phyloP scores from a whole-genome alignment of 768 basidiomycete species.

The Pulveroboletus ravenelii region DNA sequence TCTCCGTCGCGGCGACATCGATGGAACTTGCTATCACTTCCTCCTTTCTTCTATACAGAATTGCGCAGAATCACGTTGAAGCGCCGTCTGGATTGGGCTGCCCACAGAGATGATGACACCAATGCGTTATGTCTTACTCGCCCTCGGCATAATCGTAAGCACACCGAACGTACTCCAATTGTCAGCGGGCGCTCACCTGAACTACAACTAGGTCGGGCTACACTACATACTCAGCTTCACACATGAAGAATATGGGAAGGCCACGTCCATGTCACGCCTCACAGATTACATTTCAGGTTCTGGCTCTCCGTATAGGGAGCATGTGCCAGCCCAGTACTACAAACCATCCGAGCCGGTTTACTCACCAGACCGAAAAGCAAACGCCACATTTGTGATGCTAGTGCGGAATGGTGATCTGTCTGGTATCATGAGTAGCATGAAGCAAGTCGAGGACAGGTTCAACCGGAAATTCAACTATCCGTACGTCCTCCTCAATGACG shows the following conservation, averaged over 20 bases:
- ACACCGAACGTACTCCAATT: conserved; percentile 1
- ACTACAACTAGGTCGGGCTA: conserved; percentile 30
- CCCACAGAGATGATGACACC: conserved; percentile 50
- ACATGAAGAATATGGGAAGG: conserved; percentile 39
- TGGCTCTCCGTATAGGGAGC: conserved; percentile 49
- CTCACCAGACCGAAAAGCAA: conserved; percentile 58
- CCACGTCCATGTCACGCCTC: conserved; percentile 36
- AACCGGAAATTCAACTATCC: conserved; percentile 78
- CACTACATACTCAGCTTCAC: conserved; percentile 41
- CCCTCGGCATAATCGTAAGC: conserved; percentile 44
- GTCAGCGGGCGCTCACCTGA: conserved; percentile 5
- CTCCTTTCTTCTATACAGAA: too few relatives aligned
- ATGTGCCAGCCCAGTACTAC: conserved; percentile 60
- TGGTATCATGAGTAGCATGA: conserved; percentile 60
- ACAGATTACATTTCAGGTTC: conserved; percentile 21
- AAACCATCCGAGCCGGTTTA: conserved; percentile 33
- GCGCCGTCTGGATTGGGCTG: neutral
- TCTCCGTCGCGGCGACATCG: too few relatives aligned
- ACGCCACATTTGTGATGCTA: conserved; percentile 80
- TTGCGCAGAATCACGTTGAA: too few relatives aligned
- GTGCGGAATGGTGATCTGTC: conserved; percentile 61
- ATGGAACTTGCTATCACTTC: too few relatives aligned
- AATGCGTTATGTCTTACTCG: conserved; percentile 51
- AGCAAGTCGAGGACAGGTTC: conserved; percentile 82
- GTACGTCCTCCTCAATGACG: conserved; percentile 87